Evolutionary conservation across 108 stramenopile species (phyloP), one percentile per base, ranked within the genome.

Genomic region (Nitzschia sp.): DNA sequence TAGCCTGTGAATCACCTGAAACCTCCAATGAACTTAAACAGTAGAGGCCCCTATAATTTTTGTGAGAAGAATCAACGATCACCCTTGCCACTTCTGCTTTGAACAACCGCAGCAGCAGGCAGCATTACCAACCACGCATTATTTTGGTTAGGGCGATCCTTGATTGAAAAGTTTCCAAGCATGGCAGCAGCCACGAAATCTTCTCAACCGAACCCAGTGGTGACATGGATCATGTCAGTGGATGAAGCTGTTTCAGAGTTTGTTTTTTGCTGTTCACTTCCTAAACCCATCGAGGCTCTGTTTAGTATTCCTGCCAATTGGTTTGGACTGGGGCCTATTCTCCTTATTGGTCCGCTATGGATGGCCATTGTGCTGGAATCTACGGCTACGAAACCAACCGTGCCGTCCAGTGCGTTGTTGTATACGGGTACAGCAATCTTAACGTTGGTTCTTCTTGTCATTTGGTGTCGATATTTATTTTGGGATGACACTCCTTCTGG

Each of bases 281-380:
- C 69, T 20, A 20, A 39, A 22, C 26, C 24, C 8, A 19, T 70
- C 8, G 69, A 70, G 51, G 50, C 51, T 19, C 22, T 60, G 0
- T 70, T 51, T 39, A 54, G 53, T 50, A 29, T 70, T 29, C 69
- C 69, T 11, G 57, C 69, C 12, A 60, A 60, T 43, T 70, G 55
- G 34, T 70, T 70, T 38, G 69, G 69, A 6, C 43, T 70, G 41
- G 17, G 39, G n/a, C 69, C 58, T 3, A 58, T 41, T 25, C 58
- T 70, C 7, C 20, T 41, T 0, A 19, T 70, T 51, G 57, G 57
- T 60, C 69, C 69, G 0, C 14, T 70, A 1, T 70, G 53, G 70
- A 57, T 41, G 19, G 50, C 39, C 10, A 54, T 38, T 38, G 22
- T 54, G 8, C 42, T 53, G 25, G 41, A 37, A 19, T 48, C 53